Percentiles rank a stretch among this genome's conserved stretches.
Conservation (phyloP, 495 filamentous ascomycete species). For the Podospora conica region DNA sequence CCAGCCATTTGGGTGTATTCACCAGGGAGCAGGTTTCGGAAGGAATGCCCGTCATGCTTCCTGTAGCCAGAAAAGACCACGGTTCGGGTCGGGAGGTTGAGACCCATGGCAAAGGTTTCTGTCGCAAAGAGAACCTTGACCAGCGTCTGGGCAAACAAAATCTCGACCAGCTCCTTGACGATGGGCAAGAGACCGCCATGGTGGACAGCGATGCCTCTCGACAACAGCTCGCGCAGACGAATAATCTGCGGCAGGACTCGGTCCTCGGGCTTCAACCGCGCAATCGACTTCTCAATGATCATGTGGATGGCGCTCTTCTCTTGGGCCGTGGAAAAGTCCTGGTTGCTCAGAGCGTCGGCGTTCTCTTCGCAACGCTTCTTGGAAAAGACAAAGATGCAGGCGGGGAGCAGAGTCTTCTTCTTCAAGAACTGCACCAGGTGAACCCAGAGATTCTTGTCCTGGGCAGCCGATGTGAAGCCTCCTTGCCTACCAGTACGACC, state of each 20-base stretch:
- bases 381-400: slow-evolving; percentile 96
- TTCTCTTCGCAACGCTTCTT: slow-evolving; percentile 97
- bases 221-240: slow-evolving; percentile 75
- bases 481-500: slow-evolving; percentile 75
- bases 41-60: slow-evolving; percentile 87
- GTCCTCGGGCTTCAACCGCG: slow-evolving; percentile 87
- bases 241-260: slow-evolving; percentile 83
- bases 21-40: slow-evolving; percentile 86
- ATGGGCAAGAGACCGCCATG: slow-evolving; percentile 94
- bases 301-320: slow-evolving; percentile 97
- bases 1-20: slow-evolving; percentile 99
- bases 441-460: slow-evolving; percentile 97
- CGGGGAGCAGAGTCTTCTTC: slow-evolving; percentile 79
- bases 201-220: slow-evolving; percentile 89
- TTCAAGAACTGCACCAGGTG: slow-evolving; percentile 85
- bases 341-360: slow-evolving; percentile 86
- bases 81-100: slow-evolving; percentile 91
- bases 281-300: slow-evolving; percentile 94
- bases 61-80: slow-evolving; percentile 97
- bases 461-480: slow-evolving; percentile 78
- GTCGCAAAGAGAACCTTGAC: slow-evolving; percentile 97
- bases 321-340: slow-evolving; percentile 83
- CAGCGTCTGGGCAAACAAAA: slow-evolving; percentile 86
- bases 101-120: slow-evolving; percentile 97
- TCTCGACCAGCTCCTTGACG: slow-evolving; percentile 96